These are phyloP conservation scores for Candida saitoana DNA, from an alignment of 805 yeast species.

Conservation along the genomic window DNA sequence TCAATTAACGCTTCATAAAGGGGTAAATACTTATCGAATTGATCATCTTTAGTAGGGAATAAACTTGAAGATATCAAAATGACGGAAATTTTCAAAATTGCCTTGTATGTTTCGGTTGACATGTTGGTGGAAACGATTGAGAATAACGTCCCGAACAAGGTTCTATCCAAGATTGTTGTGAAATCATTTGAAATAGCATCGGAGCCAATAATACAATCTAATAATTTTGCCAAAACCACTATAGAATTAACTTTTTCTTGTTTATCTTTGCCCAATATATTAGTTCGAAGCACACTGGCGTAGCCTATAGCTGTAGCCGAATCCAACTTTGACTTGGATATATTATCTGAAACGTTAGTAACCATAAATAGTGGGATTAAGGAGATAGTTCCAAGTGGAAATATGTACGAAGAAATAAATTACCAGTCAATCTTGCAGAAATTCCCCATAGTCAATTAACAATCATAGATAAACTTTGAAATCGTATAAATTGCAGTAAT, in stretches of 20 bases:
- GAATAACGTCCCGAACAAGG: conserved; percentile 38
- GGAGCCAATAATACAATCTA: conserved; percentile 40
- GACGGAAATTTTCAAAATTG: conserved; percentile 41
- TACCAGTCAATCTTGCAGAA: no score
- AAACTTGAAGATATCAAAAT: conserved; percentile 41
- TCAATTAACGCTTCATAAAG: conserved; percentile 35
- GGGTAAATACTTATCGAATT: conserved; percentile 32
- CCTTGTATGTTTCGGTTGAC: conserved; percentile 43
- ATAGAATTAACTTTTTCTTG: conserved; percentile 51
- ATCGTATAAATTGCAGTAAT: no score
- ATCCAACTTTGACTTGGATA: conserved; percentile 22
- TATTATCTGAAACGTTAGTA: conserved; percentile 13
- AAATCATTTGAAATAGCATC: conserved; percentile 38
- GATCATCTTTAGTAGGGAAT: conserved; percentile 33
- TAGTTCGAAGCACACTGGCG: conserved; percentile 34
- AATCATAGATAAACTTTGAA: no score
- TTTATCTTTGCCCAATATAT: conserved; percentile 44
- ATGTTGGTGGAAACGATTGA: conserved; percentile 39
- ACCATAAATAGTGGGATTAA: no score
- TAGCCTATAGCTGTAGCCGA: conserved; percentile 29
- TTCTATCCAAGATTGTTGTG: conserved; percentile 33
- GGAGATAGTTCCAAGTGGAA: no score
- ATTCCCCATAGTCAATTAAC: no score
- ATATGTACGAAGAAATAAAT: no score
- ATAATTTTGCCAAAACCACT: conserved; percentile 48